Evolutionary conservation across 805 yeast genomes (phyloP), one percentile per base, ranked within the genome.

Genomic region (Priceomyces fermenticarens): DNA sequence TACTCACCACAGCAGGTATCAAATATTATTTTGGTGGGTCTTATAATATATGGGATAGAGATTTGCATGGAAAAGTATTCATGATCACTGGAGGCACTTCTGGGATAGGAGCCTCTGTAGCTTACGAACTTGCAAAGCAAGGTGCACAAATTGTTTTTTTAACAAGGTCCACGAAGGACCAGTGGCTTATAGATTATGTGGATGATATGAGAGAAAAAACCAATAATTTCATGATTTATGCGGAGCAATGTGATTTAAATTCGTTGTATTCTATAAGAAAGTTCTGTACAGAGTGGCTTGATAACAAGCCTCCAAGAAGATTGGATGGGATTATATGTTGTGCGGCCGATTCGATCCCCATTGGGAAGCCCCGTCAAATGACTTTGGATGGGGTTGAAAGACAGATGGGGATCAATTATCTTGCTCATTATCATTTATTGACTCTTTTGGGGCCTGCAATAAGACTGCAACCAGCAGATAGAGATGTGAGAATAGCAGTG

Each of bases 201-300:
- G 81, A 85, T 16, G 95, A 87, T 53, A 62, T 93, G 43, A 73
- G 98, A 45, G 82, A 79, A 9, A 64, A 60, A 14, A 82, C 90
- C 13, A 73, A 72, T 34, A 93, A 90, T 63, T 75, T 75, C 39
- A 59, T 91, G 72, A 79, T 93, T 35, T 91, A 87, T 60, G 90
- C 93, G n/a, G 99, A 93, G 56, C 77, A 82, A 51, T 88, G 95
- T 60, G 95, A 93, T 58, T 70, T 93, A 42, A 67, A 78, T 12
- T 81, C 87, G 40, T 67, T 93, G 42, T 69, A 81, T 55, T 81
- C 89, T 2, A 75, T 93, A 10, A 75, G 99, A 52, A 81, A 81
- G 56, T 93, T 93, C 68, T 97, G 97, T 23, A 90, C 98, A 2
- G 81, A 75, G 44, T 93, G 98, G 98, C 72, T 93, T 44, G 95